Base-by-base conservation (phyloP, 1,284 basidiomycete genomes). In the Exobasidium rhododendri region DNA sequence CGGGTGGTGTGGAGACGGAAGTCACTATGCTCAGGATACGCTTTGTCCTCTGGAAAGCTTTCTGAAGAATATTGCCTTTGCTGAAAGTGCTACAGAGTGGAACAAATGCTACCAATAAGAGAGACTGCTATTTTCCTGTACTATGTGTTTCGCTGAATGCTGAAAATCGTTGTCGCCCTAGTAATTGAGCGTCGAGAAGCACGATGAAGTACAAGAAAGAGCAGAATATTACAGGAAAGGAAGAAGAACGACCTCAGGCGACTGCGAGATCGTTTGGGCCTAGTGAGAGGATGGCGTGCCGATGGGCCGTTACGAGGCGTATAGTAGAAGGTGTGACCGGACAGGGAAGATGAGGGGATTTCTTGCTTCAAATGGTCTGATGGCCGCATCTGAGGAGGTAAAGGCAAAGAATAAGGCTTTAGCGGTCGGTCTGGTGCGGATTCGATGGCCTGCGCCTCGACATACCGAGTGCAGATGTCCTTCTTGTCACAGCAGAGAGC, bases 41-140 rank as follows among this genome's bases (percentile, higher is more conserved):
- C 66, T 67, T 31, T 67, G 66, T 35, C 40, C 63, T n/a, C 47
- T 67, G 5, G 49, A 58, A 17, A 49, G 14, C 43, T 59, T 67
- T 46, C 11, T 58, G 24, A 29, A 44, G 20, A 30, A 45, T 17
- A 20, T 67, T 14, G 59, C 22, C 4, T 67, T 56, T 50, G 64
- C 58, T 46, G 60, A 64, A n/a, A 47, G 40, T 5, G 59, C 52
- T 11, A 47, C 32, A 22, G 65, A 60, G 20, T 66, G 65, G 65
- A 51, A 40, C 28, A 64, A 60, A 32, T 66, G 65, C 52, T 65
- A 49, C 31, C 28, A 46, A 4, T 61, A 26, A 32, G 20, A 22
- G 3, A 3, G 24, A n/a, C 44, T 24, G 22, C 20, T 50, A 50
- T 17, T 14, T 50, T 24, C 14, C 47, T 50, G 22, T 50, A 3